A percentile compares a stretch with the other conserved stretches of the same genome.
Evolutionary conservation across 306 rosid species (phyloP).

Genomic region (Medicago ruthenica): DNA sequence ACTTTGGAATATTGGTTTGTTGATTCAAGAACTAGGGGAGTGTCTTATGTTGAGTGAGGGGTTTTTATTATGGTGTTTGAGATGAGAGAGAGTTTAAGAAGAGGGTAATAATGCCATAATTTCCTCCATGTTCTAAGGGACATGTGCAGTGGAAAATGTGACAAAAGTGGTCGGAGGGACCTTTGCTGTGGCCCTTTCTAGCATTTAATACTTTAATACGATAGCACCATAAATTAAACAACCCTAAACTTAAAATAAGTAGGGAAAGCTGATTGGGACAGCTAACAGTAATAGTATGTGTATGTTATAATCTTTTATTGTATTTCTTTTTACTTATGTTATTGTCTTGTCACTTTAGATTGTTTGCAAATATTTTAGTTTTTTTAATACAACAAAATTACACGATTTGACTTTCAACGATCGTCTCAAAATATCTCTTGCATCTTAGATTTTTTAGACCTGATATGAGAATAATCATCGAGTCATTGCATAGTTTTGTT

Average conservation of each 20-base stretch:
- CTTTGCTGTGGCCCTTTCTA: conserved; percentile 52
- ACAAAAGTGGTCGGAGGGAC: conserved; percentile 75
- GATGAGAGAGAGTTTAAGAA: conserved; percentile 35
- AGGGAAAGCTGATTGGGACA: background rate
- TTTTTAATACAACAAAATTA: too few relatives aligned
- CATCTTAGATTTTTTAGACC: too few relatives aligned
- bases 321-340: background rate
- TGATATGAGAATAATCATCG: too few relatives aligned
- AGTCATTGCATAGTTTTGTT: too few relatives aligned
- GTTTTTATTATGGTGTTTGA: conserved; percentile 45
- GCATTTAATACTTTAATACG: conserved; percentile 44
- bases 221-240: conserved; percentile 27
- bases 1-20: conserved; percentile 48
- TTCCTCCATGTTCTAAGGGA: conserved; percentile 93
- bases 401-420: too few relatives aligned
- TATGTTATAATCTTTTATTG: conserved; percentile 19
- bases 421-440: too few relatives aligned
- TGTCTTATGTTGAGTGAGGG: conserved; percentile 40
- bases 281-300: background rate
- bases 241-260: conserved; percentile 28
- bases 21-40: conserved; percentile 58
- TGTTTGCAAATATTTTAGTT: background rate
- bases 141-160: conserved; percentile 72
- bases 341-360: conserved; percentile 24
- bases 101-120: conserved; percentile 71